Conservation (phyloP, 1,284 basidiomycete species). For the Hypsizygus ulmarius region DNA sequence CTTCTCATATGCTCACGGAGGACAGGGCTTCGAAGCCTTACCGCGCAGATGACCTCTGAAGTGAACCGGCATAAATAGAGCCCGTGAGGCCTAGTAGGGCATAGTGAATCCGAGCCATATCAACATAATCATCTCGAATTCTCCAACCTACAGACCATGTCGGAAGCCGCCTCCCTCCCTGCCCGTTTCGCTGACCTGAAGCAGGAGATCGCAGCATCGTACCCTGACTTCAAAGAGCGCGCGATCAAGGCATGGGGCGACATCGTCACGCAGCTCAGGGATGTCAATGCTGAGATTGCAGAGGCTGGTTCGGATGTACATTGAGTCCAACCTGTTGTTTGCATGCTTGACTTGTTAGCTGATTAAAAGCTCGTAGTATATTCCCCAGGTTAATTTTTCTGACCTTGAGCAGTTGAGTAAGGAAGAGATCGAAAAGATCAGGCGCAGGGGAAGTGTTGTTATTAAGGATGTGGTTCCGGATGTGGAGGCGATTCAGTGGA, state of each 20-base stretch:
- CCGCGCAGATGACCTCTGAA: no score
- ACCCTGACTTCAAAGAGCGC: conserved; percentile 50
- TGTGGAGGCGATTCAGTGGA: conserved; percentile 55
- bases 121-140: no score
- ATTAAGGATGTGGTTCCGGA: conserved; percentile 61
- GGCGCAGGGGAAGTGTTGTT: conserved; percentile 57
- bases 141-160: conserved; percentile 5
- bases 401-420: conserved; percentile 47
- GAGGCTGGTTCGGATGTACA: conserved; percentile 49
- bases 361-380: conserved; percentile 29
- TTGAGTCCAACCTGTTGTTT: not conserved
- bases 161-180: conserved; percentile 22
- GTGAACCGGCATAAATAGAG: no score
- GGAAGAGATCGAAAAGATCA: conserved; percentile 50
- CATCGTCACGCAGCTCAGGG: conserved; percentile 49
- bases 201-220: conserved; percentile 48
- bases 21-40: no score
- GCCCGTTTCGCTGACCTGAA: conserved; percentile 53
- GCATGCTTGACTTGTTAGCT: not conserved
- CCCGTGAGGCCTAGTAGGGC: no score
- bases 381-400: conserved; percentile 60
- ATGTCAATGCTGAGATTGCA: conserved; percentile 42
- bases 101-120: not conserved
- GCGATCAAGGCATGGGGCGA: conserved; percentile 57
- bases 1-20: no score